Base-by-base conservation (phyloP, 257 asterid species). In the Gentiana macrophylla region DNA sequence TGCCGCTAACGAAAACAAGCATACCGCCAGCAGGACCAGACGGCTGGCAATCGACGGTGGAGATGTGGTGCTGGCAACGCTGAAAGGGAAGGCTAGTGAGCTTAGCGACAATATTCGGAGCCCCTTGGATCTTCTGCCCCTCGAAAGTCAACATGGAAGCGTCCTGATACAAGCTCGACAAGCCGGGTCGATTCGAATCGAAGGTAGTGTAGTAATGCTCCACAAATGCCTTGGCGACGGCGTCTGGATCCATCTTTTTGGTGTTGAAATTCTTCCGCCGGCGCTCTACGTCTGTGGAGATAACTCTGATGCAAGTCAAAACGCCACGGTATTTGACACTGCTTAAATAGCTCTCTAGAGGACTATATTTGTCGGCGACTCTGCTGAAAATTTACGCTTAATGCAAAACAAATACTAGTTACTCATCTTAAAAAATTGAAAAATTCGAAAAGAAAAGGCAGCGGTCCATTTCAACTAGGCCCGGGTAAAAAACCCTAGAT, bases 21-120 rank as follows among this genome's bases (percentile, higher is more conserved):
- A 79, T 71, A 10, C 86, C 83, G 2, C 75, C 79, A 50, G 80
- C 71, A 34, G 81, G 79, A 35, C 86, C 86, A n/a, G 81, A 80
- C 12, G 74, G 84, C 71, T 80, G 86, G 64, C 73, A 80, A 64
- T 77, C 86, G 35, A 74, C 79, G 52, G 86, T 80, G 57, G 77
- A 60, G 69, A 76, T 71, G 3, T 13, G 56, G 53, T 79, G 86
- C 62, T 79, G 67, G 66, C 86, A 79, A 70, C 77, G 81, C 72
- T 77, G 84, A 62, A 77, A 80, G 4, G 83, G 79, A 10, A 80
- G 69, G 53, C 58, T 5, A 35, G 72, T 65, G 55, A 80, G 75
- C 59, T 80, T 77, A 4, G 67, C 59, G 2, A 61, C 63, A 32
- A 77, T 80, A 45, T 60, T 71, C 37, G 63, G 74, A 6, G 74